Conservation (phyloP, 805 yeast genomes). For the Sugiyamaella smithiae region DNA sequence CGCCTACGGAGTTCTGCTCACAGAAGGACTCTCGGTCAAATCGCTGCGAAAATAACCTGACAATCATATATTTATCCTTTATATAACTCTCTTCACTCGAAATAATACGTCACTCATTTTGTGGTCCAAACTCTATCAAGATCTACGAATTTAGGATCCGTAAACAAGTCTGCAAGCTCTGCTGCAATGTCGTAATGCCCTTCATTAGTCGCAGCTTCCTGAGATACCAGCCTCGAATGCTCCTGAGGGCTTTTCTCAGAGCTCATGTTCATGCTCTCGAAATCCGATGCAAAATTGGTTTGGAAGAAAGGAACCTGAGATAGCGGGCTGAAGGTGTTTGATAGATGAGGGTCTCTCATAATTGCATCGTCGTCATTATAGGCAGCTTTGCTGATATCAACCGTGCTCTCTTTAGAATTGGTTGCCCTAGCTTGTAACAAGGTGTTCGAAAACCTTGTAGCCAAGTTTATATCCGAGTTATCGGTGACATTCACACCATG, state of each 20-base stretch:
- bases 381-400: slow-evolving; percentile 5
- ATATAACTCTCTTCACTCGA: neutral
- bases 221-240: no score
- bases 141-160: slow-evolving; percentile 12
- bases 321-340: neutral
- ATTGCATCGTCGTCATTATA: slow-evolving; percentile 8
- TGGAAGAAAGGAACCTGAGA: slow-evolving; percentile 8
- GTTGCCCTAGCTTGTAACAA: slow-evolving; percentile 3
- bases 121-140: slow-evolving; percentile 11
- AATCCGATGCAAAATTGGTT: neutral
- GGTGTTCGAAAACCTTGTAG: slow-evolving; percentile 6
- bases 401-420: neutral
- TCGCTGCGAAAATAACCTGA: slow-evolving; percentile 1
- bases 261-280: neutral
- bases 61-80: neutral
- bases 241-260: neutral
- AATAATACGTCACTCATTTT: neutral
- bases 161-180: slow-evolving; percentile 8
- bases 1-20: slow-evolving; percentile 57
- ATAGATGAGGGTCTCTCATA: neutral
- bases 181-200: neutral
- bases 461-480: slow-evolving; percentile 3
- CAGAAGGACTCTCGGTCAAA: slow-evolving; percentile 3
- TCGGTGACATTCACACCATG: slow-evolving; percentile 7
- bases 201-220: neutral